Evolutionary conservation across 2,329 filamentous ascomycete species (phyloP), one percentile per base, ranked within the genome.

Genomic region (Diaporthe sp.): DNA sequence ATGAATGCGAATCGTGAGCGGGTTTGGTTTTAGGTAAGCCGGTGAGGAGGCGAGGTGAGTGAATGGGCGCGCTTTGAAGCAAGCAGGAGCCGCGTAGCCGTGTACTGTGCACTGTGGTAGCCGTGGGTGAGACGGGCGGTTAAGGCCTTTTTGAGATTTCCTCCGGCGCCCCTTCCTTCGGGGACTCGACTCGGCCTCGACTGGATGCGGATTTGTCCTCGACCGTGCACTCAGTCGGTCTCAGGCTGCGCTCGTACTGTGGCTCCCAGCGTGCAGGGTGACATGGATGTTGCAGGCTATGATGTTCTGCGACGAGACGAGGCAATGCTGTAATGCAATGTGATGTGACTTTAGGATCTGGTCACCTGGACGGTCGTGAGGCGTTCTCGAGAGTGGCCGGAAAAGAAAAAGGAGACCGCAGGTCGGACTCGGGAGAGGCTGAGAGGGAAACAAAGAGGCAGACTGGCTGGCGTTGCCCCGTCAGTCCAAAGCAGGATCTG

Each of bases 161-260:
- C 63, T 39, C 63, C 32, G 63, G 47, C n/a, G 30, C 30, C 44
- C 27, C 32, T 51, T 51, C 22, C 30, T 66, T 66, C 12, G 61
- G 10, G 22, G 22, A 12, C 30, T 66, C 22, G 63, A 66, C 30
- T 51, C 44, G 61, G 61, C 44, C 30, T 68, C 32, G 44, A 37
- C 30, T 66, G 63, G 44, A 25, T 66, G 44, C 30, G 22, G 30
- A 51, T 37, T 10, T 37, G 25, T 47, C n/a, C 37, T 47, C 25
- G 63, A 30, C 63, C 32, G 63, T 53, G 63, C 63, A 53, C 44
- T 68, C 47, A 53, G 47, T 53, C n/a, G 13, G 63, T 68, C 63
- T 68, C 63, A 39, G 63, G 63, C 63, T 53, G 63, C 47, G 47
- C 63, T 68, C 47, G 63, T 68, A 68, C 63, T 68, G 32, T 53